Evolutionary conservation across 108 stramenopile genomes (phyloP).

Genomic region (Aurantiochytrium sp.): DNA sequence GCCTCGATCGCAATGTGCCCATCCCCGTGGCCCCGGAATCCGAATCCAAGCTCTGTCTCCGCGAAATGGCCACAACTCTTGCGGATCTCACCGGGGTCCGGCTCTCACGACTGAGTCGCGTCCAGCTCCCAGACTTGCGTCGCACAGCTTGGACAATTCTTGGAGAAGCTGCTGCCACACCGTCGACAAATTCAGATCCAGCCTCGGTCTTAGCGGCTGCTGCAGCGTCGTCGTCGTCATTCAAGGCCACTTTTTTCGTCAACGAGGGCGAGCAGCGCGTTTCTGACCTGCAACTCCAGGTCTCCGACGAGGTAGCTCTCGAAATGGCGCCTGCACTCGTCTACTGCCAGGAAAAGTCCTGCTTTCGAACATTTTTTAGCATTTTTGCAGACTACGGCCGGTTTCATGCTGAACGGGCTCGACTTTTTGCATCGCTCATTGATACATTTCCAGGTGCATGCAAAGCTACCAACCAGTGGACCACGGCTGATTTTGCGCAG

Average conservation of each 20-base stretch:
- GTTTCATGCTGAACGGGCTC: neutral
- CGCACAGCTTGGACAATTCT: neutral
- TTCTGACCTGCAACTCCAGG: neutral
- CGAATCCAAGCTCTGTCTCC: neutral
- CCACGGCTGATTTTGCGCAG: neutral
- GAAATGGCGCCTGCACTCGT: neutral
- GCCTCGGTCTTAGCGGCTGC: neutral
- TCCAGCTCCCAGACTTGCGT: neutral
- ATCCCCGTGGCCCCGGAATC: neutral
- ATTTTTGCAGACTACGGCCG: neutral
- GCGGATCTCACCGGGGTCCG: neutral
- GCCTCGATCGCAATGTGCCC: neutral
- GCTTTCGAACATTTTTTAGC: neutral
- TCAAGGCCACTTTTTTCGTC: neutral
- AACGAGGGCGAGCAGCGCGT: neutral
- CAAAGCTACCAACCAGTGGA: neutral
- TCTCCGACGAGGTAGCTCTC: neutral
- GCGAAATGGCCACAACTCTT: neutral
- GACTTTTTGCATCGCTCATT: neutral
- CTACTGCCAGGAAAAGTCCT: neutral
- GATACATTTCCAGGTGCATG: neutral
- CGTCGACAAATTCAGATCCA: neutral
- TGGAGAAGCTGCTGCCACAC: neutral
- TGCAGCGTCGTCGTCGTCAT: neutral
- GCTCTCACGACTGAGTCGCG: neutral